These are phyloP conservation scores for Aristolochia californica DNA, from an alignment of 164 flowering plant species.

Conservation along the genomic window DNA sequence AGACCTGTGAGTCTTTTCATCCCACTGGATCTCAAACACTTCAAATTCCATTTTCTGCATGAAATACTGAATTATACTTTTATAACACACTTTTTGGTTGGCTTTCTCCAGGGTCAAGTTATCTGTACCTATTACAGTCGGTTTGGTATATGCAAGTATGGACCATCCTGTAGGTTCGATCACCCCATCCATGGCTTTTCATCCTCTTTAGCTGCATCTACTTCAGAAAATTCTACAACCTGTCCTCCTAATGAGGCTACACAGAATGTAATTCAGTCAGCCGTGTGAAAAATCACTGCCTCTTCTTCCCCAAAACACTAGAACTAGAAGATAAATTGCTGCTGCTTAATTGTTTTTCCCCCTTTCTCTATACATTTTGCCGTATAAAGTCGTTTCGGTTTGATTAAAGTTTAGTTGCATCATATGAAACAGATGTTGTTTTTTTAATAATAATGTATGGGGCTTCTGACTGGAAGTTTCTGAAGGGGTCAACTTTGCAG, in stretches of 20 bases:
- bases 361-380: too few relatives aligned
- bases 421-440: too few relatives aligned
- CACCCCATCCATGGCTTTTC: constrained; percentile 33
- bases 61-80: not conserved
- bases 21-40: not conserved
- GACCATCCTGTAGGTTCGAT: constrained; percentile 69
- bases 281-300: not conserved
- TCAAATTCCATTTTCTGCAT: not conserved
- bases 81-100: not conserved
- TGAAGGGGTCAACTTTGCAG: too few relatives aligned
- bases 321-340: too few relatives aligned
- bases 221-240: constrained; percentile 8
- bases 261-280: not conserved
- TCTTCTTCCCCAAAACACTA: too few relatives aligned
- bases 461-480: too few relatives aligned
- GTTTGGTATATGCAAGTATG: constrained; percentile 77
- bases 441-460: too few relatives aligned
- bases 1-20: constrained; percentile 66
- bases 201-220: constrained; percentile 11
- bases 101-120: constrained; percentile 40
- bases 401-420: too few relatives aligned
- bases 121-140: constrained; percentile 54
- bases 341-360: too few relatives aligned
- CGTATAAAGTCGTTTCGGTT: too few relatives aligned
- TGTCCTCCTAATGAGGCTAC: not conserved